Conservation (phyloP, 2,329 filamentous ascomycete genomes). For the Aplosporella prunicola region DNA sequence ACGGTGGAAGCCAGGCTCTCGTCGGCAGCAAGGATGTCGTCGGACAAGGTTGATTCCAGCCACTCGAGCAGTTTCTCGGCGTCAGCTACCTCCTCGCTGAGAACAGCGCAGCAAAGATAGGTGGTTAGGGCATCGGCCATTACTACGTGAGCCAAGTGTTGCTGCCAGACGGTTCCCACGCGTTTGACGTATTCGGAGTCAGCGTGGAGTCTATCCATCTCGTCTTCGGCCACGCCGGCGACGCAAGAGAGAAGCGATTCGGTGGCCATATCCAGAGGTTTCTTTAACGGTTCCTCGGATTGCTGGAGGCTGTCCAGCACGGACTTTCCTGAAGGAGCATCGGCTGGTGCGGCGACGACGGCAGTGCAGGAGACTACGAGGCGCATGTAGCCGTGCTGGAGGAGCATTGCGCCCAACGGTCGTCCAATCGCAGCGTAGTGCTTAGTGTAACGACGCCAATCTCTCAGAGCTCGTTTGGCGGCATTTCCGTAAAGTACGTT, state of each 20-base stretch:
- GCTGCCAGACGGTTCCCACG: constrained; percentile 75
- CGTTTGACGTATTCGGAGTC: constrained; percentile 78
- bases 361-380: constrained; percentile 72
- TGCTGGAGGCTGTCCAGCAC: constrained; percentile 58
- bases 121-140: constrained; percentile 74
- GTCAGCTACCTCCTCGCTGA: constrained; percentile 75
- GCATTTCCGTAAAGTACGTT: constrained; percentile 73
- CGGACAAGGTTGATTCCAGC: constrained; percentile 73
- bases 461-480: constrained; percentile 56
- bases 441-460: constrained; percentile 80
- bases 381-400: constrained; percentile 82
- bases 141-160: constrained; percentile 73
- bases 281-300: constrained; percentile 15
- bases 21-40: constrained; percentile 74
- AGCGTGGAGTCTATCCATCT: constrained; percentile 79
- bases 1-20: constrained; percentile 66
- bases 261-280: constrained; percentile 16
- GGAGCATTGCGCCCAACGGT: constrained; percentile 80
- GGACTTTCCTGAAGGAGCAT: constrained; percentile 51
- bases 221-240: constrained; percentile 64
- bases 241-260: constrained; percentile 44
- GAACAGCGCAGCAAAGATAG: constrained; percentile 74
- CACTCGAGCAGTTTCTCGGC: constrained; percentile 69
- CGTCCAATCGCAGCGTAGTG: constrained; percentile 72
- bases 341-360: constrained; percentile 56